A percentile compares a stretch with the other conserved stretches of the same genome.
phyloP scores from a whole-genome alignment of 495 filamentous ascomycete species.

The Penicillium chermesinum region DNA sequence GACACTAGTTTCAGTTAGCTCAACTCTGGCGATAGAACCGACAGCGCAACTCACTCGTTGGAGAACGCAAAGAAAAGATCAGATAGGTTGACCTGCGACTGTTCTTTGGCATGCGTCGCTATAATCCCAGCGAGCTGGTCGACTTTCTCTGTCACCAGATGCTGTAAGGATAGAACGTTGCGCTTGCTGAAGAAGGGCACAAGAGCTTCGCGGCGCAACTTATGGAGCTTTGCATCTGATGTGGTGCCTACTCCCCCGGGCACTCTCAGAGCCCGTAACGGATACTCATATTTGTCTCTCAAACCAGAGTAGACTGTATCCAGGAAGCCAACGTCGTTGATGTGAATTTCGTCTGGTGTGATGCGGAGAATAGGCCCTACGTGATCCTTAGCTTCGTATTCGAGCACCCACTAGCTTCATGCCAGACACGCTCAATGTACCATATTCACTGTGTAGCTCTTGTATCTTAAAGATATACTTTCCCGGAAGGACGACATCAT shows the following conservation, averaged over 20 bases:
- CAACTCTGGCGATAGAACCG: slow-evolving; percentile 3
- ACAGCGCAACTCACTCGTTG: slow-evolving; percentile 20
- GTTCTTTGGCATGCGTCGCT: slow-evolving; percentile 21
- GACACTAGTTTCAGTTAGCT: slow-evolving; percentile 29
- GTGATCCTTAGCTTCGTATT: background rate
- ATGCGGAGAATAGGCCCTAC: slow-evolving; percentile 6
- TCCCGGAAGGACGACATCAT: slow-evolving; percentile 35
- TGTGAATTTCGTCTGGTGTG: slow-evolving; percentile 1
- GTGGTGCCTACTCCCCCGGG: slow-evolving; percentile 20
- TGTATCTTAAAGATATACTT: slow-evolving; percentile 41
- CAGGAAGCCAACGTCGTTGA: slow-evolving; percentile 11
- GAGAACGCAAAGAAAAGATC: slow-evolving; percentile 34
- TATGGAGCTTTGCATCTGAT: slow-evolving; percentile 26
- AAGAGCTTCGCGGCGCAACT: slow-evolving; percentile 30
- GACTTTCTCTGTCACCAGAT: slow-evolving; percentile 29
- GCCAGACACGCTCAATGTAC: background rate
- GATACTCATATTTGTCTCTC: slow-evolving; percentile 23
- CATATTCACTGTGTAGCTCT: slow-evolving; percentile 44
- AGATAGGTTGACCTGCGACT: slow-evolving; percentile 34
- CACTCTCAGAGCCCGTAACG: slow-evolving; percentile 13
- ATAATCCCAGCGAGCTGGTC: slow-evolving; percentile 28
- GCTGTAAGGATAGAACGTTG: slow-evolving; percentile 26
- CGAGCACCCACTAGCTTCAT: background rate
- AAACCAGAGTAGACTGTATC: slow-evolving; percentile 24
- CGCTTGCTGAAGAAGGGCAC: slow-evolving; percentile 33